Percentiles rank a stretch among this genome's conserved stretches.
phyloP scores from a whole-genome alignment of 179 eudicot species.

The Corrigiola litoralis region DNA sequence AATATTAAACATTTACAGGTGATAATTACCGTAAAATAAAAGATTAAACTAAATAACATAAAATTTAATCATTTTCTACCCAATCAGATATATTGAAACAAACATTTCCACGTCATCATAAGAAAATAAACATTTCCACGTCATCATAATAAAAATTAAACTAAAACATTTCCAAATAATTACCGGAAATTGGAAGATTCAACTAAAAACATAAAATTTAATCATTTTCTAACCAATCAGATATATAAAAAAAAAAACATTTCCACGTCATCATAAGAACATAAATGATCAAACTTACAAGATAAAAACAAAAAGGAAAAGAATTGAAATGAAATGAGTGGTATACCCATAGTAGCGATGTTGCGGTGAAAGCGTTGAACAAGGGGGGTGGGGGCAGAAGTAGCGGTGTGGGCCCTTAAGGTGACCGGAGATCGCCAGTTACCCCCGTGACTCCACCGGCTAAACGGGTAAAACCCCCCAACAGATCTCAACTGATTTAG shows the following conservation, averaged over 20 bases:
- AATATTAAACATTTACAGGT: no score
- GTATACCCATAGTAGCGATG: constrained; percentile 77
- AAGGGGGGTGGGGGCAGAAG: constrained; percentile 39
- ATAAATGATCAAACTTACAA: not conserved
- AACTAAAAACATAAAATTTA: no score
- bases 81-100: not conserved
- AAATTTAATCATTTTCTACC: no score
- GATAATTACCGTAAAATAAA: no score
- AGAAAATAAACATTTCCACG: not conserved
- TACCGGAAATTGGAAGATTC: no score
- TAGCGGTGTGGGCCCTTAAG: constrained; percentile 47
- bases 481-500: constrained; percentile 34
- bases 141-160: no score
- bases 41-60: no score
- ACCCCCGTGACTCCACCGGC: constrained; percentile 59
- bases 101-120: not conserved
- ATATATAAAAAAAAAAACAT: no score
- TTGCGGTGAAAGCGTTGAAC: constrained; percentile 59
- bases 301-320: not conserved
- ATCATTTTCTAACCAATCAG: not conserved
- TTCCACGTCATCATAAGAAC: not conserved
- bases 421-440: constrained; percentile 54
- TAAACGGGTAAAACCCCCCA: constrained; percentile 28
- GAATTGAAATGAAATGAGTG: not conserved
- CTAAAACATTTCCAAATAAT: no score